phyloP scores from a whole-genome alignment of 257 asterid species.

The Penstemon barbatus region DNA sequence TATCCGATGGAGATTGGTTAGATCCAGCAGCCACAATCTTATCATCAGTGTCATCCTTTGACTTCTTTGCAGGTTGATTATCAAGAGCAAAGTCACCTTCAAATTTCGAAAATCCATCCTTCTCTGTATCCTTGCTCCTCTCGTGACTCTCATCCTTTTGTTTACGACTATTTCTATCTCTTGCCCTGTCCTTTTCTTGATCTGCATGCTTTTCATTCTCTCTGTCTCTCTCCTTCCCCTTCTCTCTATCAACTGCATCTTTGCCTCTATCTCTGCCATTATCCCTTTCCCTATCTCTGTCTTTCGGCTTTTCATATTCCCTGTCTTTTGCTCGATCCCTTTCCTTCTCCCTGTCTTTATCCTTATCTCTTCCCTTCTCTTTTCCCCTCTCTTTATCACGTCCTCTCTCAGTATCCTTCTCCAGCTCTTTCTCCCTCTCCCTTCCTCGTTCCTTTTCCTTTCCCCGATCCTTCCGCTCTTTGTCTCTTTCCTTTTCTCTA shows the following conservation, averaged over 20 bases:
- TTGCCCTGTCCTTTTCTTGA: constrained; percentile 56
- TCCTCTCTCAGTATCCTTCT: constrained; percentile 42
- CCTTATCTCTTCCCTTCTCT: constrained; percentile 57
- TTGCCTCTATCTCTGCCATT: constrained; percentile 48
- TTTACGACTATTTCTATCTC: constrained; percentile 50
- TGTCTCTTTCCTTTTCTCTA: constrained; percentile 60
- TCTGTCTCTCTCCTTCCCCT: constrained; percentile 54
- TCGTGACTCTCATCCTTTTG: constrained; percentile 56
- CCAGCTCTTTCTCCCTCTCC: constrained; percentile 47
- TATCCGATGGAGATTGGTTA: constrained; percentile 39
- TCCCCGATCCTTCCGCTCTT: constrained; percentile 50
- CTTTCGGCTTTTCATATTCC: constrained; percentile 45
- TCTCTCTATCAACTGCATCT: constrained; percentile 56
- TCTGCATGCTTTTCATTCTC: constrained; percentile 61
- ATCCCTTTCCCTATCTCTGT: constrained; percentile 56
- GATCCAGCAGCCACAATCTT: constrained; percentile 37
- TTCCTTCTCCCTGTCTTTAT: constrained; percentile 55
- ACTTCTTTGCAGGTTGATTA: constrained; percentile 34
- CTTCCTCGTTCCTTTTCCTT: constrained; percentile 58
- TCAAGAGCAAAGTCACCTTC: constrained; percentile 35
- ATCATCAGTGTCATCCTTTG: constrained; percentile 30
- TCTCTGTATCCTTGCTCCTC: constrained; percentile 46
- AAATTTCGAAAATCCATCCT: constrained; percentile 39
- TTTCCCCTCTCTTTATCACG: constrained; percentile 51
- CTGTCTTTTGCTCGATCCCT: constrained; percentile 48